Conservation (phyloP, 768 basidiomycete species). For the Mycena floridula region DNA sequence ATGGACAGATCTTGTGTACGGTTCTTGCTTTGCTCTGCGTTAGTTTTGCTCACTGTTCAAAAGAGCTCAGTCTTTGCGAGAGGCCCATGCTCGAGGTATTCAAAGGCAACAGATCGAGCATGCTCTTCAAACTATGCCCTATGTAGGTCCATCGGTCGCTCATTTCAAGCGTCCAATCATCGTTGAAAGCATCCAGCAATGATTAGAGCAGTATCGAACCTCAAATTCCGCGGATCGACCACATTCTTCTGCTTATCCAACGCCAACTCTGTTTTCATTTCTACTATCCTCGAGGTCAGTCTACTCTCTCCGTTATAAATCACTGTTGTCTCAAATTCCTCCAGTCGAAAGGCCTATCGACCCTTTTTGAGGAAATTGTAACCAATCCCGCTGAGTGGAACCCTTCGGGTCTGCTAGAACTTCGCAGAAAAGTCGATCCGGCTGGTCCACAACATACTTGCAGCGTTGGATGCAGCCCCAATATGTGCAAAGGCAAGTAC, state of each 20-base stretch:
- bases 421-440: conserved; percentile 74
- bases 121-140: conserved; percentile 77
- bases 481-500: conserved; percentile 98
- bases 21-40: background rate
- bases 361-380: conserved; percentile 77
- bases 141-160: conserved; percentile 44
- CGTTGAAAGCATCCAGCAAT: conserved; percentile 86
- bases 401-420: conserved; percentile 58
- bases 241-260: conserved; percentile 92
- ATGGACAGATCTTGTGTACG: conserved; percentile 96
- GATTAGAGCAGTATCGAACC: conserved; percentile 76
- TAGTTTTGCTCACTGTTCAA: conserved; percentile 6
- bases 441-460: conserved; percentile 77
- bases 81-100: conserved; percentile 64
- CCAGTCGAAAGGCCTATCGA: conserved; percentile 69
- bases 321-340: background rate
- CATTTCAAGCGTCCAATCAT: background rate
- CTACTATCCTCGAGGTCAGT: conserved; percentile 76
- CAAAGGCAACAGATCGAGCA: conserved; percentile 71
- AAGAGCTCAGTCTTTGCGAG: conserved; percentile 65
- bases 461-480: conserved; percentile 82
- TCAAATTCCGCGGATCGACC: conserved; percentile 62
- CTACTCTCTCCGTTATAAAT: background rate
- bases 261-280: conserved; percentile 88
- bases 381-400: conserved; percentile 92